Conservation (phyloP, 345 rosid species). For the Excoecaria agallocha region DNA sequence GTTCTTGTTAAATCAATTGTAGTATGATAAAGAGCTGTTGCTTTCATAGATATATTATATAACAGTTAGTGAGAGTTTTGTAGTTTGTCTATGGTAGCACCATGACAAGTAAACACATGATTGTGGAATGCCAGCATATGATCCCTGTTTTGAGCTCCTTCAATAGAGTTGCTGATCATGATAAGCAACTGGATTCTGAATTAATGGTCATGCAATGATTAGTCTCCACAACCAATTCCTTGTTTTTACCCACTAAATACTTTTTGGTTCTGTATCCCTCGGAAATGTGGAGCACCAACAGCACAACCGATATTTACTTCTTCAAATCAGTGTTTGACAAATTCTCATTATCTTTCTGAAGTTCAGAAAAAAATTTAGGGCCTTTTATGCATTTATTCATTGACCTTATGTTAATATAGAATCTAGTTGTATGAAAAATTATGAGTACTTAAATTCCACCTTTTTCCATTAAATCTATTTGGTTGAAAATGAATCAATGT, state of each 20-base stretch:
- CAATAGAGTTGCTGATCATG: background rate
- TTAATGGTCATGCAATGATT: background rate
- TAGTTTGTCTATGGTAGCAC: background rate
- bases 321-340: background rate
- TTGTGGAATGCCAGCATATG: background rate
- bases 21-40: background rate
- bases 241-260: background rate
- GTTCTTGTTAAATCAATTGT: background rate
- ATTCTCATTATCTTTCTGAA: background rate
- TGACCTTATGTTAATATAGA: no score
- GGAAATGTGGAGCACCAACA: background rate
- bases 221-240: background rate
- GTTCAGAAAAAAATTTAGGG: no score
- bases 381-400: no score
- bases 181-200: background rate
- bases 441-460: no score
- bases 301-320: background rate
- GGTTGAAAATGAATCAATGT: background rate
- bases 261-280: no score
- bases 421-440: no score
- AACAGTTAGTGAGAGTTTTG: no score
- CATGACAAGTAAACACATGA: background rate
- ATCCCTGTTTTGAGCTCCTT: background rate
- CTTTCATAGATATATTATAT: background rate
- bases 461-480: no score